Base-by-base conservation (phyloP, 306 rosid genomes). In the Ceratonia siliqua region DNA sequence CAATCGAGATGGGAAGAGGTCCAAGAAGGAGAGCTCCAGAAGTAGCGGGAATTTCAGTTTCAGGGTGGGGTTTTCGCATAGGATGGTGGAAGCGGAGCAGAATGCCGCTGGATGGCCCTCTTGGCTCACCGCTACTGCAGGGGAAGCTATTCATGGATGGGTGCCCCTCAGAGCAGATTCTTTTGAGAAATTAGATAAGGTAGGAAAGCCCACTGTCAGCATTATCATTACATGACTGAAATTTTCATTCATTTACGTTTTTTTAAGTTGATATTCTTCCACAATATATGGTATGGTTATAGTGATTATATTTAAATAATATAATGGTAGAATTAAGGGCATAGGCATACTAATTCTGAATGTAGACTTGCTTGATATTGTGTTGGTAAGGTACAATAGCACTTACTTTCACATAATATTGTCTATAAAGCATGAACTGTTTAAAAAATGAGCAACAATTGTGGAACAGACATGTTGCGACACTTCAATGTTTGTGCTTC, bases 81-180 rank as follows among this genome's bases (percentile, higher is more conserved):
- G 92, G 18, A 25, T 63, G 21, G 83, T 87, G 9, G 93, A 90
- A 46, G 97, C 93, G 6, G 99, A 95, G 75, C 99, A 84, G 11
- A 82, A 77, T 70, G 90, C 99, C n/a, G 98, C 98, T 72, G 99
- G 99, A 1, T 95, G 99, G 99, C 99, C 99, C n/a, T 74, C 95
- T 35, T 95, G 99, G 99, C 96, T 95, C 45, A 86, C 92, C 25
- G 41, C 81, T 73, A 70, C 77, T 41, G 99, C 98, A 22, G 91
- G 86, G 4, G 99, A 92, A 79, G 99, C 98, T 71, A 66, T 95
- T 75, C 86, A 89, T 10, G 99, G 99, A 2, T 95, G 98, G 99
- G 58, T 95, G 0, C 99, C 99, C 48, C 99, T 95, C 39, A 84
- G 85, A 74, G 99, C 99, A 3, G 99, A 95, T 54, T 57, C 96